Evolutionary conservation across 83 land plant genomes (phyloP), one percentile per base, ranked within the genome.

Genomic region (Thuja plicata): DNA sequence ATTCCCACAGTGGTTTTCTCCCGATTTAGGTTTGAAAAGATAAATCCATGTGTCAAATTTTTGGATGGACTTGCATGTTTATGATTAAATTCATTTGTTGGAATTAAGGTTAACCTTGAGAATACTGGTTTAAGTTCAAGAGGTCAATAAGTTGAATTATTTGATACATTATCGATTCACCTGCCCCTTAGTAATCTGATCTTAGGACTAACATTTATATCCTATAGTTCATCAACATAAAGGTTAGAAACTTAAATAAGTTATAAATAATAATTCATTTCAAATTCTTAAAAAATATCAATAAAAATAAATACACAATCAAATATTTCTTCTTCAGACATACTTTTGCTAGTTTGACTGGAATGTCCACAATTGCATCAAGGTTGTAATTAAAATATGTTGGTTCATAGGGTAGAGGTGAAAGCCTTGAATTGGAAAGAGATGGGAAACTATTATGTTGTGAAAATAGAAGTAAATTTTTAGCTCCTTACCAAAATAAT

Each of bases 351-450:
- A 86, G 40, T 48, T 91, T 94, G 87, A 95, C 91, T 48, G 97
- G 97, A 88, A 95, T 93, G 86, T 94, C 96, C 77, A 92, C 88
- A 73, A 95, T 90, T 1, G 91, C 94, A 86, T 86, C 92, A 54
- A 87, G 91, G 32, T 91, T 92, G 87, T 91, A 90, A 84, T 92
- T 89, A 85, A 94, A 95, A 90, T 90, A 93, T 41, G 92, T 93
- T 46, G 95, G 96, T 86, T 96, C 97, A 17, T 94, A 95, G 38
- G 97, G 95, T 84, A 96, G 96, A 32, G 97, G 97, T 24, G 95
- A 93, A 86, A 96, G 93, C 93, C 94, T 93, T 57, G 97, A 94
- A 84, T 92, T 92, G 60, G 89, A 6, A 17, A 91, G 94, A 85
- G 95, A 89, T n/a, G 96, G 93, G 17, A 93, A 94, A 91, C 93